Evolutionary conservation across 2,329 filamentous ascomycete genomes (phyloP).

Genomic region (Cercospora beticola): DNA sequence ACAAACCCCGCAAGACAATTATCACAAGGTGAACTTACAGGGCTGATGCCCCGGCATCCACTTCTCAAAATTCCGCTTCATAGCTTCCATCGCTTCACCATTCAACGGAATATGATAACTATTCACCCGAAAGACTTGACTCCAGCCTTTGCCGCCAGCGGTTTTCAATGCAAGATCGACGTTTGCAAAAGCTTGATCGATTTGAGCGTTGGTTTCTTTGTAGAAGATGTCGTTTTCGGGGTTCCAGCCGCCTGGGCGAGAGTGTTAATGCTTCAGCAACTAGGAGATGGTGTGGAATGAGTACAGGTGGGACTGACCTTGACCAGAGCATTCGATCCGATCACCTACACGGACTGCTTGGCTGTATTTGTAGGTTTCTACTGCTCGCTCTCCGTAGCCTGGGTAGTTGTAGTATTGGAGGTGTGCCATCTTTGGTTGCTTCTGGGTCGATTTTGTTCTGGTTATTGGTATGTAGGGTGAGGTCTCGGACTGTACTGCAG

Average conservation of each 20-base stretch:
- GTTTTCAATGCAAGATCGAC: background rate
- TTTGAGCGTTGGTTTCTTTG: background rate
- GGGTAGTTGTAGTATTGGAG: slow-evolving; percentile 44
- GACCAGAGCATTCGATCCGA: background rate
- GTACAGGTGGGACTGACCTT: background rate
- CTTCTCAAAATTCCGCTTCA: slow-evolving; percentile 51
- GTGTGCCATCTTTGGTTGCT: slow-evolving; percentile 41
- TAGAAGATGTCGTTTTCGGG: background rate
- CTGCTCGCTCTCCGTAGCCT: background rate
- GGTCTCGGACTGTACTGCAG: too few relatives aligned
- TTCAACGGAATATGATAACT: slow-evolving; percentile 30
- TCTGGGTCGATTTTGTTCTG: too few relatives aligned
- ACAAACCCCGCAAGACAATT: too few relatives aligned
- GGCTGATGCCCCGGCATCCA: slow-evolving; percentile 54
- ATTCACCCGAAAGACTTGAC: slow-evolving; percentile 33
- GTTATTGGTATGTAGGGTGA: too few relatives aligned
- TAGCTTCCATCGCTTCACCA: slow-evolving; percentile 37
- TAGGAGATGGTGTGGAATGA: too few relatives aligned
- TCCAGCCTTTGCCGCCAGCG: background rate
- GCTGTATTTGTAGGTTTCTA: background rate
- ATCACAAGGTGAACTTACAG: slow-evolving; percentile 40
- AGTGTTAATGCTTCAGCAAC: background rate
- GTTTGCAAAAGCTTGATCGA: background rate
- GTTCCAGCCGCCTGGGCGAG: background rate
- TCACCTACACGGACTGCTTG: background rate